Evolutionary conservation across 2,329 filamentous ascomycete genomes (phyloP).

Genomic region (Ophiostoma perfectum): DNA sequence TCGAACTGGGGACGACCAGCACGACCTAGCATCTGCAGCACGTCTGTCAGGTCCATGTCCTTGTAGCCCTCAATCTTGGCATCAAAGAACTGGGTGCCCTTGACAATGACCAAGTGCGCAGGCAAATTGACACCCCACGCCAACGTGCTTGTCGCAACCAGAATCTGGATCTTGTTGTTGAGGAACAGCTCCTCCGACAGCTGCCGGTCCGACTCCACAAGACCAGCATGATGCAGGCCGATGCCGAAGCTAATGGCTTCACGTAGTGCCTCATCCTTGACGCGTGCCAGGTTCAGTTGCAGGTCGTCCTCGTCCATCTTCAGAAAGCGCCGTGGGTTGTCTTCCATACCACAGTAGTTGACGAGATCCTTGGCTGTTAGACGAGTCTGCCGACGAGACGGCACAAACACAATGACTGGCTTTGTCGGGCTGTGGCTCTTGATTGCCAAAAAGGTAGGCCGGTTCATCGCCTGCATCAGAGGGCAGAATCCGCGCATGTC

Average conservation of each 20-base stretch:
- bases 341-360: slow-evolving; percentile 97
- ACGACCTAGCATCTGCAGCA: slow-evolving; percentile 94
- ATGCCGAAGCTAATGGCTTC: slow-evolving; percentile 98
- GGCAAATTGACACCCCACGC: slow-evolving; percentile 98
- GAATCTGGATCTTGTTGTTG: slow-evolving; percentile 96
- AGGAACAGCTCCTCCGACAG: slow-evolving; percentile 91
- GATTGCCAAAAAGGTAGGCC: slow-evolving; percentile 91
- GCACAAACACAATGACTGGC: slow-evolving; percentile 96
- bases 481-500: slow-evolving; percentile 94
- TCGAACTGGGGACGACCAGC: slow-evolving; percentile 96
- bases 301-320: slow-evolving; percentile 93
- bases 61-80: slow-evolving; percentile 96
- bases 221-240: slow-evolving; percentile 90
- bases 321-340: slow-evolving; percentile 89
- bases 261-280: slow-evolving; percentile 87
- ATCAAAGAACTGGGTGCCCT: slow-evolving; percentile 96
- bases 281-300: slow-evolving; percentile 75
- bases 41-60: slow-evolving; percentile 98
- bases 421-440: slow-evolving; percentile 95
- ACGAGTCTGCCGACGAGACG: slow-evolving; percentile 88
- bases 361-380: slow-evolving; percentile 94
- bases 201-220: slow-evolving; percentile 89
- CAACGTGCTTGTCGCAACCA: slow-evolving; percentile 90
- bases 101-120: slow-evolving; percentile 93
- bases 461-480: slow-evolving; percentile 98